Conservation (phyloP, 495 filamentous ascomycete genomes). For the Niebla homalea region DNA sequence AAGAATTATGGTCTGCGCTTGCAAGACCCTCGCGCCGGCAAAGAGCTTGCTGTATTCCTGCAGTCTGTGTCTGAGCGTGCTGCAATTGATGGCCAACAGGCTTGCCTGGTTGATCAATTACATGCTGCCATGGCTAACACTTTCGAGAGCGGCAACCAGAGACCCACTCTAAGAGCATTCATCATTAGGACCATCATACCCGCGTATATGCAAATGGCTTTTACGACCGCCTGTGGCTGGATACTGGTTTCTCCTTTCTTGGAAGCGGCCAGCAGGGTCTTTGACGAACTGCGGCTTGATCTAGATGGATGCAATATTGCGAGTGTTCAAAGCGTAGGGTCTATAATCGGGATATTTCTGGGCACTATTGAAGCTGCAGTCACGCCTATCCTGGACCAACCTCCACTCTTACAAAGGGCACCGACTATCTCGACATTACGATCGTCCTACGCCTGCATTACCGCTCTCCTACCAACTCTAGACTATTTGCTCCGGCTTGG, state of each 20-base stretch:
- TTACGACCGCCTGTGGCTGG: slow-evolving; percentile 41
- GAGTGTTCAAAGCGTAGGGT: slow-evolving; percentile 31
- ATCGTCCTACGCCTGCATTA: slow-evolving; percentile 33
- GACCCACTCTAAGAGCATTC: slow-evolving; percentile 41
- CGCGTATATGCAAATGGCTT: slow-evolving; percentile 44
- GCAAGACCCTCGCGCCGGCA: slow-evolving; percentile 34
- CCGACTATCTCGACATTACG: slow-evolving; percentile 27
- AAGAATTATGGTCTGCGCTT: slow-evolving; percentile 52
- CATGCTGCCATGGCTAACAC: slow-evolving; percentile 37
- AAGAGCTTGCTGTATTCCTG: slow-evolving; percentile 47
- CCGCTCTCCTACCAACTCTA: slow-evolving; percentile 32
- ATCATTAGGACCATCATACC: slow-evolving; percentile 49
- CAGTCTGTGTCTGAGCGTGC: slow-evolving; percentile 53
- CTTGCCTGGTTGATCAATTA: slow-evolving; percentile 46
- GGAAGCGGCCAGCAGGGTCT: slow-evolving; percentile 31
- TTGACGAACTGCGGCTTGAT: slow-evolving; percentile 34
- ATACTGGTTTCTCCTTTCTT: slow-evolving; percentile 45
- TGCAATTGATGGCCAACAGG: slow-evolving; percentile 45
- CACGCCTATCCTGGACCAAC: slow-evolving; percentile 18
- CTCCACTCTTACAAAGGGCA: slow-evolving; percentile 27
- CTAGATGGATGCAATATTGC: slow-evolving; percentile 32
- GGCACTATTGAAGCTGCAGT: slow-evolving; percentile 28
- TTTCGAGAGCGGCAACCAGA: slow-evolving; percentile 31
- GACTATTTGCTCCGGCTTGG: slow-evolving; percentile 38
- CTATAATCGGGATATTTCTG: slow-evolving; percentile 33